Evolutionary conservation across 2,329 filamentous ascomycete genomes (phyloP).

Genomic region (Tetracladium maxilliforme): DNA sequence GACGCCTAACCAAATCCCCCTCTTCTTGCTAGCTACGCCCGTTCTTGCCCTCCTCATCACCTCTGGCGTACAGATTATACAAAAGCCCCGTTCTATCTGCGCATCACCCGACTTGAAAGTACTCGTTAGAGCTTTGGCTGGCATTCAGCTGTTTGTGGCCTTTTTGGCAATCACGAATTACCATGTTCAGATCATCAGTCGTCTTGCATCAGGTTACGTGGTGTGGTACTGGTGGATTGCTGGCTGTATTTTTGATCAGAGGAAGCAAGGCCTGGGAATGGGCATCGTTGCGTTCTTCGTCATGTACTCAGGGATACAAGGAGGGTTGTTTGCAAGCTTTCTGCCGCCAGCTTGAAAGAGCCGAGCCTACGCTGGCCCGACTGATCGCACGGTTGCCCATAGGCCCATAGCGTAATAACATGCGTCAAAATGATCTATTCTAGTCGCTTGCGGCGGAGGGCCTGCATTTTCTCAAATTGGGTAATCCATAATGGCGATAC

Average conservation of each 20-base stretch:
- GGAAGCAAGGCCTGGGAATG: slow-evolving; percentile 6
- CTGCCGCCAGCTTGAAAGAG: slow-evolving; percentile 79
- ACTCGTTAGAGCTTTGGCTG: slow-evolving; percentile 41
- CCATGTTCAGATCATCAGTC: slow-evolving; percentile 87
- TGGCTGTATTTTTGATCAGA: slow-evolving; percentile 20
- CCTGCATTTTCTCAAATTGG: too few species aligned
- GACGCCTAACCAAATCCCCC: slow-evolving; percentile 70
- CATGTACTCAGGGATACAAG: slow-evolving; percentile 74
- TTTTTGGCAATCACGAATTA: slow-evolving; percentile 62
- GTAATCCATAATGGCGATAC: too few species aligned
- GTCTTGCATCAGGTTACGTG: slow-evolving; percentile 77
- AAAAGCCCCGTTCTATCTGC: slow-evolving; percentile 6
- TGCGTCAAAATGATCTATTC: too few species aligned
- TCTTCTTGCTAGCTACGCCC: slow-evolving; percentile 74
- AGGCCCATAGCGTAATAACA: too few species aligned
- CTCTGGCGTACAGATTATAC: slow-evolving; percentile 30
- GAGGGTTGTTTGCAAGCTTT: slow-evolving; percentile 74
- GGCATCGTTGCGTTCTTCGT: slow-evolving; percentile 42
- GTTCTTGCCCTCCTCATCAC: slow-evolving; percentile 53
- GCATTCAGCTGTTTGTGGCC: slow-evolving; percentile 59
- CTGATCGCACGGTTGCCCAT: too few species aligned
- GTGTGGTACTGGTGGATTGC: slow-evolving; percentile 81
- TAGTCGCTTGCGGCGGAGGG: too few species aligned
- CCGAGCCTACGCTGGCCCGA: too few species aligned
- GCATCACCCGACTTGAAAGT: slow-evolving; percentile 8